Conservation (phyloP, 768 basidiomycete species). For the Mycena latifolia region DNA sequence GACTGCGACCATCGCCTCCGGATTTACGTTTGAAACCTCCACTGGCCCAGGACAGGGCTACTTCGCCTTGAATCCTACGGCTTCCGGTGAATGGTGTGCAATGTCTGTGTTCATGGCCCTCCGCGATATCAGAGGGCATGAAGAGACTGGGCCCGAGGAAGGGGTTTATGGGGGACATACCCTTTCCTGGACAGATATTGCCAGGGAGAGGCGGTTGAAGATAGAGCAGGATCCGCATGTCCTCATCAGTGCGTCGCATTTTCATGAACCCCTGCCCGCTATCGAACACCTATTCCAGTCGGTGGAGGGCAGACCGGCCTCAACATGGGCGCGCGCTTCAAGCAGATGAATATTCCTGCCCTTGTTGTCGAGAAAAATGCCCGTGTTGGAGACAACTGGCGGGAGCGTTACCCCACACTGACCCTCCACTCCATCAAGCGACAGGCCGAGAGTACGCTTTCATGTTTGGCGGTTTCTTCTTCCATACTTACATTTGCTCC, state of each 20-base stretch:
- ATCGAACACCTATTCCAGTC: slow-evolving; percentile 39
- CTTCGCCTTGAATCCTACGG: not conserved
- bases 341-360: slow-evolving; percentile 52
- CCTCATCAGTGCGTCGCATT: slow-evolving; percentile 29
- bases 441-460: slow-evolving; percentile 34
- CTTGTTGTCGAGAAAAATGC: slow-evolving; percentile 51
- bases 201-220: slow-evolving; percentile 24
- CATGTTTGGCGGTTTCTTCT: slow-evolving; percentile 29
- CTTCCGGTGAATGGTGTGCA: slow-evolving; percentile 29
- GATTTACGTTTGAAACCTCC: not conserved
- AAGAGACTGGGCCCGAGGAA: slow-evolving; percentile 29
- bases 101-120: slow-evolving; percentile 28
- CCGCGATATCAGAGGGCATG: slow-evolving; percentile 37
- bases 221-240: slow-evolving; percentile 38
- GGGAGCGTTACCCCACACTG: slow-evolving; percentile 31
- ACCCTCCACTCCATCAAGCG: slow-evolving; percentile 45
- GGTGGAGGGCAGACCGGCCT: slow-evolving; percentile 58
- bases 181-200: slow-evolving; percentile 31
- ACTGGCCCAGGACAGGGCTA: not conserved
- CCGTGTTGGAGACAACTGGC: slow-evolving; percentile 56
- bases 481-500: not conserved
- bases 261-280: not conserved
- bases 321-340: slow-evolving; percentile 55
- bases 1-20: not conserved
- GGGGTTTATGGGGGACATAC: slow-evolving; percentile 35